Evolutionary conservation across 192 early-diverging fungal species (phyloP), one percentile per base, ranked within the genome.

Genomic region (Entomortierella lignicola): DNA sequence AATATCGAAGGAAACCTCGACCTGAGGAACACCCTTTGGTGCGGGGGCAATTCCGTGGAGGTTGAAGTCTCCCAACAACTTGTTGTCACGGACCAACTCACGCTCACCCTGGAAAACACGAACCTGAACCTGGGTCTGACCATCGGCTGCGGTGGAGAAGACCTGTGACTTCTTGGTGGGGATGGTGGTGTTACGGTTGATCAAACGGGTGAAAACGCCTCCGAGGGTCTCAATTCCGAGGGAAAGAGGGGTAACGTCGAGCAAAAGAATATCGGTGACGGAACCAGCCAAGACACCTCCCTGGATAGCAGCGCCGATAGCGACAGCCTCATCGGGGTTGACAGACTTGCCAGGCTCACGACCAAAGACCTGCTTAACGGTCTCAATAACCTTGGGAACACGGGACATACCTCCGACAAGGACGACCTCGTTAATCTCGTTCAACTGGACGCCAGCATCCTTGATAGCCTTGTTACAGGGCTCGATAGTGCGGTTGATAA

Each of bases 61-160:
- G 72, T 66, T 60, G 92, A 98, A 98, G 85, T 96, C 94, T 66
- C 96, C 96, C 69, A 98, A 88, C n/a, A 97, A 82, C 83, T 97
- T 97, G 91, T 98, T 98, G 88, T 98, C 96, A 59, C 89, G 89
- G 57, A 93, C 94, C 55, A 97, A 84, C 83, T 97, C 94, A 86
- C 97, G 93, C 88, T 98, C 97, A 61, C 97, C 97, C 85, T 98
- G 97, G 92, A 93, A 96, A 51, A 98, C 96, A 85, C 92, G 93
- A 84, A 98, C 95, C 73, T 95, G 91, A 48, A 98, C 96, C 58
- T 94, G 93, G 51, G 94, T 95, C 83, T 98, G 97, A 18, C 94
- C 95, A 72, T 98, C 97, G 42, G 94, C 95, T 32, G 97, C 96
- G 57, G 97, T 98, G 63, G 97, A 97, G 92, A 97, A 98, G 77